These are phyloP conservation scores for Lipomyces yamanashiensis DNA, from an alignment of 805 yeast genomes.

Conservation along the genomic window DNA sequence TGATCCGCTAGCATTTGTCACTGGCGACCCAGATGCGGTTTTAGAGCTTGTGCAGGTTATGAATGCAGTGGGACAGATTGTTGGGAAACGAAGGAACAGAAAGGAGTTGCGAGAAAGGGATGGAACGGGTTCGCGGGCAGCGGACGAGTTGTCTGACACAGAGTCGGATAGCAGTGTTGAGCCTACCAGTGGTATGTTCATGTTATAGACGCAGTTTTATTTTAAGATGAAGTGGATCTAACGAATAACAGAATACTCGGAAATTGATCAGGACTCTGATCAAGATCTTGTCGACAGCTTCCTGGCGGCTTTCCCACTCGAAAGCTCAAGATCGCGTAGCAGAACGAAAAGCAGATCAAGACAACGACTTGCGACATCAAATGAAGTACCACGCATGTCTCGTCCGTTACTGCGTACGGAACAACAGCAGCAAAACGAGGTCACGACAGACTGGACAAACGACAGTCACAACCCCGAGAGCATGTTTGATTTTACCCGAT, in stretches of 20 bases:
- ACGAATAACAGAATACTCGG: conserved; percentile 7
- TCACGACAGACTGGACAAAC: not conserved
- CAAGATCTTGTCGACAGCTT: conserved; percentile 6
- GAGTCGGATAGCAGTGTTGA: conserved; percentile 22
- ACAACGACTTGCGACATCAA: not conserved
- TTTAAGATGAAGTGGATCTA: not conserved
- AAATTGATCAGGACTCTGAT: conserved; percentile 10
- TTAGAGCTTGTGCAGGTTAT: conserved; percentile 20
- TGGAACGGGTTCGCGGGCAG: not conserved
- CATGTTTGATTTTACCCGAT: not conserved
- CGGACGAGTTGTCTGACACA: not conserved
- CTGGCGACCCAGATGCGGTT: conserved; percentile 17
- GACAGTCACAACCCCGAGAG: not conserved
- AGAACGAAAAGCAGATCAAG: not conserved
- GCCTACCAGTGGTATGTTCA: conserved; percentile 27
- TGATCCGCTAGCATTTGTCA: conserved; percentile 27
- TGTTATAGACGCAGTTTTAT: too few species aligned
- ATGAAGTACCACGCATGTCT: not conserved
- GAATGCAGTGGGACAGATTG: conserved; percentile 23
- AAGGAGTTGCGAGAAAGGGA: conserved; percentile 5
- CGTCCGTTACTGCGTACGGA: conserved; percentile 3
- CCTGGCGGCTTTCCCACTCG: not conserved
- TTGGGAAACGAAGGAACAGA: not conserved
- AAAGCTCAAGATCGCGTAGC: not conserved
- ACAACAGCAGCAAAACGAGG: not conserved